phyloP scores from a whole-genome alignment of 176 grass and related monocot genomes.

The Sorghum bicolor region DNA sequence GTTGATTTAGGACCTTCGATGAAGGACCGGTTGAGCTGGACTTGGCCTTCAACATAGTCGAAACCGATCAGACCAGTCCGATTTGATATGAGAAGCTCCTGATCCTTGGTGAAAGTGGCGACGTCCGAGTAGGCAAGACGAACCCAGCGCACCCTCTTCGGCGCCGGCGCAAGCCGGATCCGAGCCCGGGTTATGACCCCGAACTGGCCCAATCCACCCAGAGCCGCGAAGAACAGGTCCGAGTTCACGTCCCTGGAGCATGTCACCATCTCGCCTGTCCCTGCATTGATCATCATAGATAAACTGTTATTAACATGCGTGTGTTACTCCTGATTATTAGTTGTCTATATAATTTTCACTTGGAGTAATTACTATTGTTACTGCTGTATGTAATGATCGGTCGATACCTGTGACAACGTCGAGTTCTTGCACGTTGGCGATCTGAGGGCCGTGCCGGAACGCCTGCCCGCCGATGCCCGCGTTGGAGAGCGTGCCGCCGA shows the following conservation, averaged over 20 bases:
- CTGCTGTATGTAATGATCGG: neutral
- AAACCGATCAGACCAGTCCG: no score
- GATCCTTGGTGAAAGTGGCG: slow-evolving; percentile 36
- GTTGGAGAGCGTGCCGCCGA: slow-evolving; percentile 81
- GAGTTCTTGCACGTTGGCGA: slow-evolving; percentile 60
- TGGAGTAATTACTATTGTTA: neutral
- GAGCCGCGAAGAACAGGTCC: slow-evolving; percentile 55
- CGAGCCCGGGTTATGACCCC: slow-evolving; percentile 64
- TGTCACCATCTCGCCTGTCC: slow-evolving; percentile 46
- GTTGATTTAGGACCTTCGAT: slow-evolving; percentile 35
- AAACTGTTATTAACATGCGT: no score
- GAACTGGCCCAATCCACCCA: slow-evolving; percentile 61
- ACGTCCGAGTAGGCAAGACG: slow-evolving; percentile 49
- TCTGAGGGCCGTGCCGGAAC: slow-evolving; percentile 73
- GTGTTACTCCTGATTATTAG: no score
- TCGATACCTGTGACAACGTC: slow-evolving; percentile 67
- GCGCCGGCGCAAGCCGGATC: slow-evolving; percentile 33
- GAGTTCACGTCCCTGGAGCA: slow-evolving; percentile 41
- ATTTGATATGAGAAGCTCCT: slow-evolving; percentile 45
- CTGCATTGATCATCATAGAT: no score
- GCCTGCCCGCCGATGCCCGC: slow-evolving; percentile 63
- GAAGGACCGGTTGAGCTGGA: slow-evolving; percentile 32
- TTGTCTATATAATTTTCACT: neutral
- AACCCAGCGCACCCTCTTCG: slow-evolving; percentile 39
- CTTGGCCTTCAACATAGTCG: slow-evolving; percentile 63